These are phyloP conservation scores for Heterobasidion annosum DNA, from an alignment of 1,284 basidiomycete species.

Conservation along the genomic window DNA sequence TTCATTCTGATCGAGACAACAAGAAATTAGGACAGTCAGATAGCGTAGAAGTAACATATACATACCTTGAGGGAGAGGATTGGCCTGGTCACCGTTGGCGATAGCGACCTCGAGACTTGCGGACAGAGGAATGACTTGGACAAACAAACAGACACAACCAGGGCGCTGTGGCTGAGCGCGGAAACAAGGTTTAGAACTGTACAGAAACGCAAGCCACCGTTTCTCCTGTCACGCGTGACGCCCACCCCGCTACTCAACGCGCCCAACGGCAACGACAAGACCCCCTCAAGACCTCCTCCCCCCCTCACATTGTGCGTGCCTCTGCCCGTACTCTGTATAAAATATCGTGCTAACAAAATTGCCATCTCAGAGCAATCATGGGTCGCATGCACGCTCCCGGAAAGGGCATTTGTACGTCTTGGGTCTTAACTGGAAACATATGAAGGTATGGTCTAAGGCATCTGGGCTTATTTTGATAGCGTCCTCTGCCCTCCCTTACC, in stretches of 20 bases:
- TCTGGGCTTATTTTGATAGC: slow-evolving; percentile 30
- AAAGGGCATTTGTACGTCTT: slow-evolving; percentile 88
- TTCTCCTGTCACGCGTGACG: slow-evolving; percentile 25
- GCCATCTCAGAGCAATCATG: slow-evolving; percentile 40
- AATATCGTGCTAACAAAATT: not conserved
- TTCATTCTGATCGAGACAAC: slow-evolving; percentile 57
- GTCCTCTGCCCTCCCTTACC: slow-evolving; percentile 97
- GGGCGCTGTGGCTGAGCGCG: slow-evolving; percentile 12
- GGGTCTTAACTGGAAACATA: not conserved
- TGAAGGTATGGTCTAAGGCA: not conserved
- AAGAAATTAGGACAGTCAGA: slow-evolving; percentile 9
- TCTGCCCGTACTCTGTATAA: not conserved
- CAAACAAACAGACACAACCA: not conserved
- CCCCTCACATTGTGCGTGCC: slow-evolving; percentile 26
- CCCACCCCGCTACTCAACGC: slow-evolving; percentile 14
- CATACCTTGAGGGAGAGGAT: slow-evolving; percentile 17
- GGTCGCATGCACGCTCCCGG: slow-evolving; percentile 97
- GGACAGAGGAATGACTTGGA: slow-evolving; percentile 6
- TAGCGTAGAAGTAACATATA: slow-evolving; percentile 1
- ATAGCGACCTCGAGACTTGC: slow-evolving; percentile 27
- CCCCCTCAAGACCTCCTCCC: slow-evolving; percentile 26
- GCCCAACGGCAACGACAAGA: slow-evolving; percentile 29
- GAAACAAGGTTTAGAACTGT: slow-evolving; percentile 36
- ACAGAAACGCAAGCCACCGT: slow-evolving; percentile 28
- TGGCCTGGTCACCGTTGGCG: slow-evolving; percentile 28